Percentiles rank a stretch among this genome's conserved stretches.
Conservation (phyloP, 2,329 filamentous ascomycete genomes). For the Phaeosphaeria sp. region DNA sequence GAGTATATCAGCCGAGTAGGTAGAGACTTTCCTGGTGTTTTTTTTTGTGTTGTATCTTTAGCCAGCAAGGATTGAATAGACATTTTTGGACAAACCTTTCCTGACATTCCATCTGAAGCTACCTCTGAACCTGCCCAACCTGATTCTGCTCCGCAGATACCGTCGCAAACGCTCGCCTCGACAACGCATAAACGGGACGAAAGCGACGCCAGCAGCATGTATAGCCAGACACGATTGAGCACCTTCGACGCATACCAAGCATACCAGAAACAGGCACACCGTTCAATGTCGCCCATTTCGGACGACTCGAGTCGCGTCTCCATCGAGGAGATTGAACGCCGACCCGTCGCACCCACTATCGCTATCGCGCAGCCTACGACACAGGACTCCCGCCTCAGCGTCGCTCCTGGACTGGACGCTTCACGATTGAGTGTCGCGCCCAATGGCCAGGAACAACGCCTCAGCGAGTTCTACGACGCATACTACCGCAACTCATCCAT, state of each 20-base stretch:
- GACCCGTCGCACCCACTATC: conserved; percentile 22
- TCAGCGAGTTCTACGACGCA: conserved; percentile 51
- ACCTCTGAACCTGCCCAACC: conserved; percentile 24
- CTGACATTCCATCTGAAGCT: conserved; percentile 34
- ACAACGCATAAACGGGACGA: conserved; percentile 32
- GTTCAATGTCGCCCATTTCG: conserved; percentile 22
- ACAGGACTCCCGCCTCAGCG: conserved; percentile 41
- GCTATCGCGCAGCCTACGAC: conserved; percentile 9
- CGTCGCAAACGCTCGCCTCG: conserved; percentile 23
- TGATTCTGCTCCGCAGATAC: conserved; percentile 18
- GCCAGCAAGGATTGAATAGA: conserved; percentile 25
- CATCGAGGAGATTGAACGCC: conserved; percentile 16
- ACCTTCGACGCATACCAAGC: conserved; percentile 23
- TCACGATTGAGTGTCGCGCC: neutral
- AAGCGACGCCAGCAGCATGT: conserved; percentile 44
- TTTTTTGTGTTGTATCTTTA: conserved; percentile 31
- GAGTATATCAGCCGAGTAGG: conserved; percentile 40
- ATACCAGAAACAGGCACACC: conserved; percentile 16
- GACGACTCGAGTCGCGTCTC: conserved; percentile 30
- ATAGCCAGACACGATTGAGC: conserved; percentile 38
- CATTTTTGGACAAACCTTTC: conserved; percentile 21
- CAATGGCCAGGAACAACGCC: conserved; percentile 18
- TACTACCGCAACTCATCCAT: conserved; percentile 46
- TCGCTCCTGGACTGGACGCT: neutral
- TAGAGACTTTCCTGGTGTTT: conserved; percentile 33